Evolutionary conservation across 805 yeast species (phyloP).

Genomic region (Nakazawaea populi): DNA sequence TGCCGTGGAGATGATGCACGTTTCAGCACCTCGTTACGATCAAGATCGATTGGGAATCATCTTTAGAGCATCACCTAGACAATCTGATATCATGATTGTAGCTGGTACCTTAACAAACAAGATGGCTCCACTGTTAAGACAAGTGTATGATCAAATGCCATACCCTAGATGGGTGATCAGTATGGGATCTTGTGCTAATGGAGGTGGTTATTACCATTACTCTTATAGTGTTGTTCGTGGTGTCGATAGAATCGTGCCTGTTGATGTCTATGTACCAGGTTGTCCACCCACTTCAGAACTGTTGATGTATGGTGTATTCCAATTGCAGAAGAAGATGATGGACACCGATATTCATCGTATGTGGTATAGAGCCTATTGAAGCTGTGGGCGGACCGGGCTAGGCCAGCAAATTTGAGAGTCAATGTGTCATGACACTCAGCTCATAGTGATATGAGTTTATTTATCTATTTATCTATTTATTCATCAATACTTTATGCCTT

Average conservation of each 20-base stretch:
- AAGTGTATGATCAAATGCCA: slow-evolving; percentile 92
- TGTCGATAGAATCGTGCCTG: slow-evolving; percentile 84
- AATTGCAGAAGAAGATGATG: slow-evolving; percentile 86
- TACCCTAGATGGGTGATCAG: slow-evolving; percentile 93
- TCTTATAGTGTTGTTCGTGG: slow-evolving; percentile 87
- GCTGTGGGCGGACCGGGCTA: too few relatives aligned
- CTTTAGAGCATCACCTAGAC: slow-evolving; percentile 92
- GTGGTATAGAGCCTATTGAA: slow-evolving; percentile 63
- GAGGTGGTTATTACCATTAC: slow-evolving; percentile 90
- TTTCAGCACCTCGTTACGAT: slow-evolving; percentile 85
- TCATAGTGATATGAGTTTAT: neutral
- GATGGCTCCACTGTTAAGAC: slow-evolving; percentile 92
- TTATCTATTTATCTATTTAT: slow-evolving; percentile 5
- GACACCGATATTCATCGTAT: slow-evolving; percentile 72
- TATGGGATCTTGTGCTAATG: slow-evolving; percentile 93
- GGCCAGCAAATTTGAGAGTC: too few relatives aligned
- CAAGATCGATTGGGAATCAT: slow-evolving; percentile 89
- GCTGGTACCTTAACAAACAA: slow-evolving; percentile 89
- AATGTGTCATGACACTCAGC: too few relatives aligned
- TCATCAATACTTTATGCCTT: neutral
- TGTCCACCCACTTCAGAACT: slow-evolving; percentile 93
- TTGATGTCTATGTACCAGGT: slow-evolving; percentile 87
- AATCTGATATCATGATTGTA: slow-evolving; percentile 86
- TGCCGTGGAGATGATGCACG: slow-evolving; percentile 95
- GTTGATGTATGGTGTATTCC: slow-evolving; percentile 84